A percentile compares a stretch with the other conserved stretches of the same genome.
Evolutionary conservation across 345 rosid species (phyloP).

Genomic region (Eucalyptus urophylla): DNA sequence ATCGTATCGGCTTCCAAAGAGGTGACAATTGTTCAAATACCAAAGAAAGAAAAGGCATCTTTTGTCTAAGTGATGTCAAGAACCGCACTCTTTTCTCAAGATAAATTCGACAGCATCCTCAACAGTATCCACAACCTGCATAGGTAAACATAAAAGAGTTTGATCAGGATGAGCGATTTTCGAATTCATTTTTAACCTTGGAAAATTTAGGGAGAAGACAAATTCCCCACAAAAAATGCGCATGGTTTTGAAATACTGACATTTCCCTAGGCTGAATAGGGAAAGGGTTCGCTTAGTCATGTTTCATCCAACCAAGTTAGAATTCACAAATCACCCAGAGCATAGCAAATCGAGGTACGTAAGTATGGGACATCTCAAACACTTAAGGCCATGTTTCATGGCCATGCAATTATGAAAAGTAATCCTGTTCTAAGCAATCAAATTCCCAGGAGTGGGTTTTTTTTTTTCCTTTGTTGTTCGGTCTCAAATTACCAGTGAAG

Average conservation of each 20-base stretch:
- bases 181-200: not conserved
- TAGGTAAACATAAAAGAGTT: not conserved
- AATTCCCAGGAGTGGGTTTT: not conserved
- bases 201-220: not conserved
- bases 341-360: too few relatives aligned
- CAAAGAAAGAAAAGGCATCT: too few relatives aligned
- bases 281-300: too few relatives aligned
- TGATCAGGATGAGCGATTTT: not conserved
- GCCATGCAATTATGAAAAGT: not conserved
- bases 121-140: slow-evolving; percentile 77
- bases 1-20: too few relatives aligned
- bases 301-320: too few relatives aligned
- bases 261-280: too few relatives aligned
- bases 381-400: not conserved
- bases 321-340: too few relatives aligned
- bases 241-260: not conserved
- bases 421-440: not conserved
- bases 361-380: not conserved
- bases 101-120: slow-evolving; percentile 67
- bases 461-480: not conserved
- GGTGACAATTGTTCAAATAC: too few relatives aligned
- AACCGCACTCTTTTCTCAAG: too few relatives aligned
- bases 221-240: not conserved
- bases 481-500: too few relatives aligned
- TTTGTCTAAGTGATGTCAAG: too few relatives aligned